These are phyloP conservation scores for Funneliformis geosporum DNA, from an alignment of 192 early-diverging fungal genomes.

Conservation along the genomic window DNA sequence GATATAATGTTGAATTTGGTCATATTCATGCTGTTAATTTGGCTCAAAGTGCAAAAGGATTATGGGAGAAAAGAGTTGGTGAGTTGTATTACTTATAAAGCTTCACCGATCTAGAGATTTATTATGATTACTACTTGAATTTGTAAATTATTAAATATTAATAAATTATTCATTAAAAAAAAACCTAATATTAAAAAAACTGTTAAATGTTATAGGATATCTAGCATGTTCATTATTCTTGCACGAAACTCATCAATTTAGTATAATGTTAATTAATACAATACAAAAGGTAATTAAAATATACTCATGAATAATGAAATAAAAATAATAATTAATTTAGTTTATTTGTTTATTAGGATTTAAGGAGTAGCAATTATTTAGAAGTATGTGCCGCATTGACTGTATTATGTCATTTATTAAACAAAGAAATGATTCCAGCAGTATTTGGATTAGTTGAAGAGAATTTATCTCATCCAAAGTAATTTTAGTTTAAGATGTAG, in stretches of 20 bases:
- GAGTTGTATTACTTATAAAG: constrained; percentile 14
- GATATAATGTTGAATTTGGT: constrained; percentile 57
- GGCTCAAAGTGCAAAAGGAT: constrained; percentile 54
- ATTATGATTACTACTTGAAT: constrained; percentile 9
- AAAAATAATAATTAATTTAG: background rate
- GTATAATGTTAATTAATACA: constrained; percentile 60
- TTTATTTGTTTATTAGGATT: constrained; percentile 41
- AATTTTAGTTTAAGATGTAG: constrained; percentile 12
- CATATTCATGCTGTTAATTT: constrained; percentile 56
- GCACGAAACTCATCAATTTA: constrained; percentile 49
- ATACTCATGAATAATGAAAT: background rate
- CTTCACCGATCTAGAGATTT: background rate
- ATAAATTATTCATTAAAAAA: too few species aligned
- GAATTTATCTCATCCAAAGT: constrained; percentile 49
- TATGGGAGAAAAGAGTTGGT: constrained; percentile 51
- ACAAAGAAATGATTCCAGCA: constrained; percentile 45
- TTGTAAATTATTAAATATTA: background rate
- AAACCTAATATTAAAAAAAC: background rate
- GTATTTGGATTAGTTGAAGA: constrained; percentile 45
- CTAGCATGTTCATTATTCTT: constrained; percentile 52
- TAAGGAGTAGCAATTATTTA: constrained; percentile 54
- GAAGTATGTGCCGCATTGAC: constrained; percentile 51
- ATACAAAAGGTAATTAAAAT: constrained; percentile 47
- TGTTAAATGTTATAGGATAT: constrained; percentile 41
- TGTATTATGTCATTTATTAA: constrained; percentile 50